Evolutionary conservation across 164 flowering plant species (phyloP).

Genomic region (Berberis thunbergii): DNA sequence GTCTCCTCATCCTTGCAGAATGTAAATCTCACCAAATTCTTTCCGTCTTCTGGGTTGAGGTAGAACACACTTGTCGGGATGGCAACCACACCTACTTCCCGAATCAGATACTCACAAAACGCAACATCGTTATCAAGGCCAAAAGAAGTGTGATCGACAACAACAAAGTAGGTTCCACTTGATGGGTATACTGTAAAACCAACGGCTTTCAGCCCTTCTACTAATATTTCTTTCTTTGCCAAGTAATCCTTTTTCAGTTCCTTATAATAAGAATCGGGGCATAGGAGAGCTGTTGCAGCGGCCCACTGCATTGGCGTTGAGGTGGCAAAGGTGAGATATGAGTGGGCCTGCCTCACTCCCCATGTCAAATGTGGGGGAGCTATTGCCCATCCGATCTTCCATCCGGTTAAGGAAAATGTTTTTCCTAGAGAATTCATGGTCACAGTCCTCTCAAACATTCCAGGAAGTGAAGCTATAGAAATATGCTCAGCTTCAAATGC

Average conservation of each 20-base stretch:
- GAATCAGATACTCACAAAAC: constrained; percentile 85
- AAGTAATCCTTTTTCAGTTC: constrained; percentile 74
- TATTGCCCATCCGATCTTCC: constrained; percentile 99
- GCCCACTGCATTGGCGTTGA: constrained; percentile 91
- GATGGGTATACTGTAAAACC: constrained; percentile 85
- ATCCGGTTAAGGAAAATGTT: constrained; percentile 92
- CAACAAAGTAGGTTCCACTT: constrained; percentile 90
- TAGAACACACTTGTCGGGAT: constrained; percentile 95
- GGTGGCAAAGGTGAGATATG: constrained; percentile 86
- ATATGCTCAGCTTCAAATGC: constrained; percentile 94
- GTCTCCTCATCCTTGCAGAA: constrained; percentile 97
- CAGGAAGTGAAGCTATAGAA: constrained; percentile 91
- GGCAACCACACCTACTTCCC: constrained; percentile 92
- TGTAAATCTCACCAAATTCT: constrained; percentile 89
- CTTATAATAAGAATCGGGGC: constrained; percentile 79
- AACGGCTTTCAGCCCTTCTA: constrained; percentile 70
- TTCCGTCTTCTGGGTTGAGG: constrained; percentile 87
- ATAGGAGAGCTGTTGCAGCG: constrained; percentile 57
- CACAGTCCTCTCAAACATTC: constrained; percentile 95
- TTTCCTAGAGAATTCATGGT: constrained; percentile 92
- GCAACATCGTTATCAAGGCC: constrained; percentile 71
- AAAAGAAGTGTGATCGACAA: constrained; percentile 92
- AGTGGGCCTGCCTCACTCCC: constrained; percentile 92
- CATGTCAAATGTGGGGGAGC: constrained; percentile 91
- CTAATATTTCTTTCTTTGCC: constrained; percentile 74